Base-by-base conservation (phyloP, 2,329 filamentous ascomycete genomes). In the Dryadomyces sulphureus region DNA sequence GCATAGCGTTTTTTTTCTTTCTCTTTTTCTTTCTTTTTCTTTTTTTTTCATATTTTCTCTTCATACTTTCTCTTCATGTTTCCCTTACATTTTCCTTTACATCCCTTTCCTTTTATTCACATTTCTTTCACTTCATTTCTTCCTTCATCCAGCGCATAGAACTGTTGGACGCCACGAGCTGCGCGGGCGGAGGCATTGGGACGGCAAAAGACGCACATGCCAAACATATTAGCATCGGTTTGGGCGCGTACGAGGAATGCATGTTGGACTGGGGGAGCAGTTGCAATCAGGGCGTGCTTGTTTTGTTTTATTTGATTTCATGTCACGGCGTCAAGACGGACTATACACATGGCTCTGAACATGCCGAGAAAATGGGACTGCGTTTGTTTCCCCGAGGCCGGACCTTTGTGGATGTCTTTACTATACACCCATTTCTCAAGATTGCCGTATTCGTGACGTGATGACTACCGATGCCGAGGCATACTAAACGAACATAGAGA, bases 1-100 rank as follows among this genome's bases (percentile, higher is more conserved):
- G 25, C n/a, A 50, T 45, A 25, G 47, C 46, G 41, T 50, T 42
- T 48, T 49, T 43, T 48, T 46, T 38, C 16, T 41, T 32, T 48
- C 17, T 32, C 22, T 34, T 32, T 17, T 21, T 27, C 30, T 32
- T 42, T 17, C 12, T 21, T 32, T 35, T n/a, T 43, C 19, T 6
- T 48, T 21, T 44, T 46, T 4, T 22, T 44, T 42, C 35, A 11
- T 16, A 42, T 41, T 24, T 45, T 38, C 7, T 27, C 14, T 19
- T 30, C 24, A 22, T 21, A 22, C 21, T 25, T 40, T 12, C 24
- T 16, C n/a, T 1, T 14, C 8, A 16, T 40, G 22, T 24, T 39
- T 27, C 5, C 11, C n/a, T 17, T 38, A 27, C 3, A 41, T 39
- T n/a, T n/a, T 38, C 7, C 22, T 44, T 36, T 17, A 6, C 45